Percentiles rank a stretch among this genome's conserved stretches.
Evolutionary conservation across 2,329 filamentous ascomycete species (phyloP).

Genomic region (Orbilia ellipsospora): DNA sequence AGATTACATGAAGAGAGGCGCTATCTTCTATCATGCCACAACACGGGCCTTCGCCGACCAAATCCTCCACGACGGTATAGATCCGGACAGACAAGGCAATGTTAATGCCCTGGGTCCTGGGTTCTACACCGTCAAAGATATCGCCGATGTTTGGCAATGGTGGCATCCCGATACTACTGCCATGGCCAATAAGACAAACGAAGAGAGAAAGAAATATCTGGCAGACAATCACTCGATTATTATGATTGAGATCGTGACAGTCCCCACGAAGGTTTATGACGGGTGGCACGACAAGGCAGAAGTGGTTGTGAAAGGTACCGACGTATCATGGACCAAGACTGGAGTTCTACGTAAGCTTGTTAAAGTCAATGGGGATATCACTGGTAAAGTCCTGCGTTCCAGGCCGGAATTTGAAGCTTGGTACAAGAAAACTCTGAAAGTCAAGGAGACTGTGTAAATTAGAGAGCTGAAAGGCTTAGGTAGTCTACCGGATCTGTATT

Average conservation of each 20-base stretch:
- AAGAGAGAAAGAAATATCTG: neutral
- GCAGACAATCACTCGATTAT: slow-evolving; percentile 6
- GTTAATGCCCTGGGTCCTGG: slow-evolving; percentile 11
- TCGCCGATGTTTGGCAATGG: slow-evolving; percentile 14
- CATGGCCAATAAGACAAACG: neutral
- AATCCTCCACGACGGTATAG: slow-evolving; percentile 1
- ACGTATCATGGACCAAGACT: slow-evolving; percentile 14
- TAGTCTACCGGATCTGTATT: slow-evolving; percentile 6
- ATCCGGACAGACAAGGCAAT: neutral
- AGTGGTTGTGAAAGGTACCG: neutral
- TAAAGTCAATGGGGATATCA: slow-evolving; percentile 7
- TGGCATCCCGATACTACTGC: neutral
- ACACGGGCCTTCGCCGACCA: neutral
- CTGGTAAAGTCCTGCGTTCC: neutral
- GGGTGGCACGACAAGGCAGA: neutral
- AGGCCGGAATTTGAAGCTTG: slow-evolving; percentile 1
- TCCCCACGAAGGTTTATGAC: slow-evolving; percentile 6
- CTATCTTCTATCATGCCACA: slow-evolving; percentile 10
- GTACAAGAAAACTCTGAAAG: neutral
- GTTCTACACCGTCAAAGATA: slow-evolving; percentile 3
- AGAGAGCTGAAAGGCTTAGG: slow-evolving; percentile 17
- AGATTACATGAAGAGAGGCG: slow-evolving; percentile 1
- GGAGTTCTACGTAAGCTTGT: neutral
- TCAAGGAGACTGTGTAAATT: slow-evolving; percentile 8
- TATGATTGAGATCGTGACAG: slow-evolving; percentile 6